Base-by-base conservation (phyloP, 495 filamentous ascomycete species). In the Aspergillus ostianus region DNA sequence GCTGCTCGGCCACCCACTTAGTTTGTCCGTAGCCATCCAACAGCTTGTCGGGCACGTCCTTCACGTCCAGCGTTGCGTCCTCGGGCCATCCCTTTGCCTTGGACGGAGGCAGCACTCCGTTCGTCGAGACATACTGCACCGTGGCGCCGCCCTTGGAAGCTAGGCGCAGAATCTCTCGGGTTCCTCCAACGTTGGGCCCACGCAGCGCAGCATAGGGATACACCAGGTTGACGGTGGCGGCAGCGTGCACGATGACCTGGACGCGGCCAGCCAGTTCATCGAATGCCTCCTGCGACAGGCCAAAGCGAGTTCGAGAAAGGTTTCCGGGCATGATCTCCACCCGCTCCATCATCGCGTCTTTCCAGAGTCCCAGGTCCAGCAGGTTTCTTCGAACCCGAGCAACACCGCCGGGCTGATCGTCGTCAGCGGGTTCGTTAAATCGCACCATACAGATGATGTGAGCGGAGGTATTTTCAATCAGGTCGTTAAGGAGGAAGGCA, bases 61-160 rank as follows among this genome's bases (percentile, higher is more conserved):
- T 77, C 0, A 86, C 76, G n/a, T 70, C 70, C 13, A 88, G 70
- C 72, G 82, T 82, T 21, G 81, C 74, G 57, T 78, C 78, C 64
- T 88, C 86, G 1, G 81, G 57, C 85, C 86, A 90, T 10, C 84
- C 84, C 4, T 68, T 69, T 32, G 82, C 66, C 0, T 69, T 76
- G 2, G 82, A 84, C 5, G 83, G 77, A 0, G 86, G 85, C 26
- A 90, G 62, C 3, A 90, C 86, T 48, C 86, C 85, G 62, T 89
- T 88, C 1, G 86, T 88, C 3, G 87, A 89, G 5, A 89, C 78
- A 57, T 89, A 86, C 56, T 88, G 84, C n/a, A 90, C 77, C 0
- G 87, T 88, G 2, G 86, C 85, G 20, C 82, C 84, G 17, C 73
- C 77, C 60, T 78, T 78, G 60, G 79, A 77, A 5, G 86, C 85